A percentile compares a stretch with the other conserved stretches of the same genome.
Evolutionary conservation across 495 filamentous ascomycete species (phyloP).

Genomic region (Xylona heveae): DNA sequence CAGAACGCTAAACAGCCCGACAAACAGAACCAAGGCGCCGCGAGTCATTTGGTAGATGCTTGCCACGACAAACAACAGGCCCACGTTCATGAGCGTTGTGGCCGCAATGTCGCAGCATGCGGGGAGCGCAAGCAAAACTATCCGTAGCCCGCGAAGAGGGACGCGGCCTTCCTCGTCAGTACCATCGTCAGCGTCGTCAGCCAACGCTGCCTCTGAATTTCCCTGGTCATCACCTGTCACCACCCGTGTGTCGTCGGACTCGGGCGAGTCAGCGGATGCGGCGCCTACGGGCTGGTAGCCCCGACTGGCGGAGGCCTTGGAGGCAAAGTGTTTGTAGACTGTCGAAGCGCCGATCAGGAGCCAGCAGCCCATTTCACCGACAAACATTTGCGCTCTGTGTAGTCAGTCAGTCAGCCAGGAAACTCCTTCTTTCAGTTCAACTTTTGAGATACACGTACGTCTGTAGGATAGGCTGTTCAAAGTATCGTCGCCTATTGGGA

Average conservation of each 20-base stretch:
- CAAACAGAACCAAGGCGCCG: slow-evolving; percentile 83
- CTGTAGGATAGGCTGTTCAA: slow-evolving; percentile 92
- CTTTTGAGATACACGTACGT: slow-evolving; percentile 28
- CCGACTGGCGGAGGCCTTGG: slow-evolving; percentile 21
- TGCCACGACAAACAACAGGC: slow-evolving; percentile 78
- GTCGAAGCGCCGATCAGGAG: slow-evolving; percentile 50
- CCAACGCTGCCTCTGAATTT: too few species aligned
- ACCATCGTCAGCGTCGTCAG: slow-evolving; percentile 24
- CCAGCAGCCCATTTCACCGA: slow-evolving; percentile 86
- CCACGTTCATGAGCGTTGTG: slow-evolving; percentile 93
- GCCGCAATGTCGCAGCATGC: slow-evolving; percentile 86
- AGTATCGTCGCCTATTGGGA: slow-evolving; percentile 40
- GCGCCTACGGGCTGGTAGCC: slow-evolving; percentile 42
- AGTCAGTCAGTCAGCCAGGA: not conserved
- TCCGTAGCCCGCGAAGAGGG: slow-evolving; percentile 45
- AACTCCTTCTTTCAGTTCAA: not conserved
- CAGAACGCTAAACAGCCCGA: slow-evolving; percentile 82
- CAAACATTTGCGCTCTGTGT: slow-evolving; percentile 61
- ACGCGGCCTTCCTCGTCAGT: slow-evolving; percentile 22
- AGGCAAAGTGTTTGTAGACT: slow-evolving; percentile 36
- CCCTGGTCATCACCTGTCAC: too few species aligned
- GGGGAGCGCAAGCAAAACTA: slow-evolving; percentile 64
- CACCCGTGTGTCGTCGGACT: slow-evolving; percentile 3
- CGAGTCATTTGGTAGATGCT: slow-evolving; percentile 98
- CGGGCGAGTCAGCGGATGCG: slow-evolving; percentile 6